Base-by-base conservation (phyloP, 768 basidiomycete genomes). In the Mycena polygramma region DNA sequence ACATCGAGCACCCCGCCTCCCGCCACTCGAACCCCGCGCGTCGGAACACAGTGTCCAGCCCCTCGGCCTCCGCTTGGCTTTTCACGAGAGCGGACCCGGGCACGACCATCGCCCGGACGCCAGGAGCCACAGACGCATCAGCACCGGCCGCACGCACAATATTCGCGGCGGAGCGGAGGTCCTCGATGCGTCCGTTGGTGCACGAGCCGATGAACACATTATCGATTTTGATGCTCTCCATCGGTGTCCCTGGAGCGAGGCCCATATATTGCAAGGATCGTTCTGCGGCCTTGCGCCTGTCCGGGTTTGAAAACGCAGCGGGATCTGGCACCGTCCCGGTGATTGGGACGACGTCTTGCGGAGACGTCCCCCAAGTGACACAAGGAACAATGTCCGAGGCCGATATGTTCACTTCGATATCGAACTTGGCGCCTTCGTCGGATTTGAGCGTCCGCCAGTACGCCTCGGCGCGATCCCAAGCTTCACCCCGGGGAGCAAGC, bases 1-100 rank as follows among this genome's bases (percentile, higher is more conserved):
- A 97, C 95, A 97, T 97, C 20, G 95, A 97, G 77, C 95, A 97
- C 41, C 95, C 95, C 26, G 95, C 95, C 81, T 97, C 95, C 54
- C 95, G 89, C 95, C 95, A 96, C 76, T 97, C 95, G 76, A 96
- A 97, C 26, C 95, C 95, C 36, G 95, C 95, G 43, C 92, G 91
- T 77, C 90, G 93, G 85, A 97, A 95, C 72, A 96, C 85, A 59
- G 85, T 85, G 75, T 96, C 94, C 69, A 97, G 84, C 19, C 94
- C 94, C 76, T 97, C 95, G 22, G 89, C 91, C 81, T 96, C 94
- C 24, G 95, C 94, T 74, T 96, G 95, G 74, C 93, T 89, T 77
- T 95, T 96, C 78, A 97, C 89, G 57, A 96, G 79, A 62, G 94
- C 94, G 17, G 95, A 96, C n/a, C 95, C 95, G 2, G 95, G 95